Conservation (phyloP, 2,329 filamentous ascomycete species). For the Chaetomiaceae sp. region DNA sequence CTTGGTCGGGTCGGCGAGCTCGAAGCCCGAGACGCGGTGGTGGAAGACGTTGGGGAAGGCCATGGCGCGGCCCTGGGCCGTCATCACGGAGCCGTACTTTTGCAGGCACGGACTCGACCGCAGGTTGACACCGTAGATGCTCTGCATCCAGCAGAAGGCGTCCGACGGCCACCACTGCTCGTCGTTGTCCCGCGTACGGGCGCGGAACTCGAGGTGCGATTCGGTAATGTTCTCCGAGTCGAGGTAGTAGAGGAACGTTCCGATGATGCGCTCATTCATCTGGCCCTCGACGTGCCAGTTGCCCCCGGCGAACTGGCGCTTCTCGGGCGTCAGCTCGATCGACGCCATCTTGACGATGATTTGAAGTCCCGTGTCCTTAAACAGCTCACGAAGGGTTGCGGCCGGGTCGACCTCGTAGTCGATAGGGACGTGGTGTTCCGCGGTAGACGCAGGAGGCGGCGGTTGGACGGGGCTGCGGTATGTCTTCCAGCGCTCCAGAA, state of each 20-base stretch:
- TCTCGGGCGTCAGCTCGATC: conserved; percentile 53
- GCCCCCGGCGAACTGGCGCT: conserved; percentile 44
- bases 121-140: too few species aligned
- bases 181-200: conserved; percentile 22
- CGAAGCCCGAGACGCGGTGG: conserved; percentile 46
- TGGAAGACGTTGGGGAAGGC: conserved; percentile 42
- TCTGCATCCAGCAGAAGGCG: conserved; percentile 15
- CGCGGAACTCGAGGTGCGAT: conserved; percentile 41
- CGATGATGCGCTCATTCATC: conserved; percentile 51
- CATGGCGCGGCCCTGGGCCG: conserved; percentile 39
- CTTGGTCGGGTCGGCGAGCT: conserved; percentile 43
- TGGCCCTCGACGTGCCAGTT: conserved; percentile 48
- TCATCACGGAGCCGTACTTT: conserved; percentile 34
- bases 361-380: conserved; percentile 45
- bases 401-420: too few species aligned
- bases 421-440: conserved; percentile 12
- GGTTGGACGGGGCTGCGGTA: conserved; percentile 16
- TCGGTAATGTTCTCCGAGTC: conserved; percentile 47
- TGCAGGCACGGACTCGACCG: too few species aligned
- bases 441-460: conserved; percentile 11
- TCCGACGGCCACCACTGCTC: background rate
- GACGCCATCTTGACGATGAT: conserved; percentile 59
- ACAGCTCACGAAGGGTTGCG: conserved; percentile 21
- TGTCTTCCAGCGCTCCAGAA: background rate
- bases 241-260: conserved; percentile 50